Base-by-base conservation (phyloP, 202 grass and related monocot genomes). In the Zoysia matrella region DNA sequence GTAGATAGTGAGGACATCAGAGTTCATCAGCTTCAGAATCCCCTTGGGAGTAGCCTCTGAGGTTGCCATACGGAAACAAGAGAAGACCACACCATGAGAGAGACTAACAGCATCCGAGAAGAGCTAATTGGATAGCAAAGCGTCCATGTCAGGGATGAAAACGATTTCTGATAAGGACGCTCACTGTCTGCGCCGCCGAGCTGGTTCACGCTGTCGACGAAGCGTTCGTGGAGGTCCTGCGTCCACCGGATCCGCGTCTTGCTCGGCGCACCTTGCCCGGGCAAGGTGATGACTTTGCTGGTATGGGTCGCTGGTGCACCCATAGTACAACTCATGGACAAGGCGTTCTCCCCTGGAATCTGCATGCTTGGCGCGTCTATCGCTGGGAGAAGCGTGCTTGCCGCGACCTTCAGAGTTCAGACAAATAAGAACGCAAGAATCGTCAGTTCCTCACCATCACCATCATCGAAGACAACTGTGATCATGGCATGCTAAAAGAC, bases 181-280 rank as follows among this genome's bases (percentile, higher is more conserved):
- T 80, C 55, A 97, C 95, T 97, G 57, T 94, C 92, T 13, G 95
- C 90, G 65, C 95, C 92, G 54, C 95, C 92, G 57, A 97, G 88
- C 62, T 86, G 65, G 73, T 89, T 94, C 14, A 97, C 90, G 53
- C 92, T 94, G 44, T 93, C 86, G n/a, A 97, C 92, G 57, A 94
- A 97, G 50, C 75, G 88, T 72, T 94, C 88, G 67, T 97, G 95
- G 65, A 97, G 95, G 60, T 94, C 92, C 58, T 88, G 92, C 11
- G 92, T 97, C 95, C 95, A 97, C 81, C 95, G 76, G 64, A 97
- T 97, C 65, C 95, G 66, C 69, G 84, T 91, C 88, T 94, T 97
- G 74, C 83, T 89, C 11, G 90, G 79, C 36, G 60, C 8, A 36
- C 53, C 51, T 4, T 60, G 76, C 10, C 51, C 84, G 0, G 80